These are phyloP conservation scores for Sherardia arvensis DNA, from an alignment of 257 asterid genomes.

Conservation along the genomic window DNA sequence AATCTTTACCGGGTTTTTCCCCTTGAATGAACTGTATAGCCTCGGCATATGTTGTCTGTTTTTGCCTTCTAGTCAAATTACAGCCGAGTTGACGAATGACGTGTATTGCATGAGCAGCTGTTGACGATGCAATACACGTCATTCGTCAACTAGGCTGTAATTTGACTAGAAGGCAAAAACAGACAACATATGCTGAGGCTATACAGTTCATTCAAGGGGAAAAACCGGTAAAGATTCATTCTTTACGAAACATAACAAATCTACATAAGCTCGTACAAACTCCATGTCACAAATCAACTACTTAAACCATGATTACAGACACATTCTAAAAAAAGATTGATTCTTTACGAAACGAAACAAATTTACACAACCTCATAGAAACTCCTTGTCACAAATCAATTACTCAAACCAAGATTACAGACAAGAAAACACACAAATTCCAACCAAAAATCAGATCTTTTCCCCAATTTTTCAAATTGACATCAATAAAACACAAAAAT, in stretches of 20 bases:
- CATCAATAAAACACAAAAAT: neutral
- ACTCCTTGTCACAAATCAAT: neutral
- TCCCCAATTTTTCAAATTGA: neutral
- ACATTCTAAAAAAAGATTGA: neutral
- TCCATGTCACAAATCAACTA: neutral
- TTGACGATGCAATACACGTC: too few species aligned
- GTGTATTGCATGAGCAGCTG: too few species aligned
- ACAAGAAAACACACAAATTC: neutral
- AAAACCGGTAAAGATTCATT: slow-evolving; percentile 5
- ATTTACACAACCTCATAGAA: neutral
- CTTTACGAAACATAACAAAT: neutral
- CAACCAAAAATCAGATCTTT: neutral
- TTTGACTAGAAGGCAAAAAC: neutral
- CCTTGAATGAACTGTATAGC: too few species aligned
- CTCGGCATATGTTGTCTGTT: too few species aligned
- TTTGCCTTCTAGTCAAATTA: neutral
- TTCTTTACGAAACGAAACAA: slow-evolving; percentile 1
- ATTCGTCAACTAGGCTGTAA: neutral
- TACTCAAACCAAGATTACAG: neutral
- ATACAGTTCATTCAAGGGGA: too few species aligned
- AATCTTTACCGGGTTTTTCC: too few species aligned
- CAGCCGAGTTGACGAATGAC: neutral
- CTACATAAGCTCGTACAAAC: neutral
- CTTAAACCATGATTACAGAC: neutral
- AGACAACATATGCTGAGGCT: too few species aligned